Base-by-base conservation (phyloP, 768 basidiomycete genomes). In the Serpula lacrymans region DNA sequence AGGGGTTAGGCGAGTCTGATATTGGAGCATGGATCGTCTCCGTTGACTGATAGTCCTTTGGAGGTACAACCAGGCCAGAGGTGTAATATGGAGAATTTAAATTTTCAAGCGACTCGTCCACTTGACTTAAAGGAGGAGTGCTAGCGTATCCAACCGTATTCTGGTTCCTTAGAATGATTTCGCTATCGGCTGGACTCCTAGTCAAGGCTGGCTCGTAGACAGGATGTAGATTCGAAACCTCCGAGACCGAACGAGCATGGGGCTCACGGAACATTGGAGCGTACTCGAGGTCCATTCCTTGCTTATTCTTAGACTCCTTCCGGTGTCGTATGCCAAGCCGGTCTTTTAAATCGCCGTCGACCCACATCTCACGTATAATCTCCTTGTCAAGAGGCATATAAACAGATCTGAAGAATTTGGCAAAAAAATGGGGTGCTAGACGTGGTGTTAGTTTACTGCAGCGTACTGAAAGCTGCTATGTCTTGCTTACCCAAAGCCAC, bases 331-430 rank as follows among this genome's bases (percentile, higher is more conserved):
- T 74, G 3, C 89, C 89, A 4, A 92, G 69, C 28, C 72, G 78
- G 47, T 90, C 88, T 58, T 92, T 92, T 41, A 92, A 71, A 54
- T 90, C 80, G 3, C 89, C 89, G 43, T 60, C 54, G 4, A 91
- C 87, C 88, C 88, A 91, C 78, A 82, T 85, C 69, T 98, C 95
- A 21, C 95, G 82, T 6, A 98, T 72, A 41, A 97, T 82, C 52
- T 96, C 88, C 57, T 81, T 85, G 71, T 98, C 95, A 13, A 82
- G 68, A 2, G 94, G 93, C 34, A 60, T 64, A 53, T 93, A 96
- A 1, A 82, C 74, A 1, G 81, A 70, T 8, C 74, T 68, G 45
- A 84, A 55, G 57, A 77, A 90, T 55, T 89, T 88, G 62, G 80
- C 69, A 23, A 94, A 39, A 68, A 88, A 91, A 12, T 89, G 78